Percentiles rank a stretch among this genome's conserved stretches.
Evolutionary conservation across 2,329 filamentous ascomycete species (phyloP).

Genomic region (Alternaria incomplexa): DNA sequence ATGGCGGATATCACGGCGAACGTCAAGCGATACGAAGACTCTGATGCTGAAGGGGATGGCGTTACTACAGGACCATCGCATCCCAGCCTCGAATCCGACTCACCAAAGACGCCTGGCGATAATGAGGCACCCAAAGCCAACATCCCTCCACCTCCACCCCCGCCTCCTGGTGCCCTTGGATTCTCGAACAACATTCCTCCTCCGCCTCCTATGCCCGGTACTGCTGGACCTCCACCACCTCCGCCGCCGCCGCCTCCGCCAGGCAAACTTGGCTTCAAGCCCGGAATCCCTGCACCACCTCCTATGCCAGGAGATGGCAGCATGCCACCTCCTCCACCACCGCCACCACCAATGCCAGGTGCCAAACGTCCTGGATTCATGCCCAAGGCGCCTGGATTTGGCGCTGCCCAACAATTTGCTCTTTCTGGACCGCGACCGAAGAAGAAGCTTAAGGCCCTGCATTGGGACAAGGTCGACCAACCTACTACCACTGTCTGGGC

Average conservation of each 20-base stretch:
- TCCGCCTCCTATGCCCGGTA: slow-evolving; percentile 56
- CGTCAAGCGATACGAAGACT: slow-evolving; percentile 74
- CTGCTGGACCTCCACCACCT: slow-evolving; percentile 56
- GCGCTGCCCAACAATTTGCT: slow-evolving; percentile 65
- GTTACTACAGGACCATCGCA: slow-evolving; percentile 77
- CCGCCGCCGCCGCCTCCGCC: slow-evolving; percentile 57
- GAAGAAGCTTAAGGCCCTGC: slow-evolving; percentile 99
- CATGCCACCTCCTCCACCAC: slow-evolving; percentile 60
- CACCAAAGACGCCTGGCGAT: slow-evolving; percentile 71
- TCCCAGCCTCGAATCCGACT: slow-evolving; percentile 73
- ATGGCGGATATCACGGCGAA: slow-evolving; percentile 76
- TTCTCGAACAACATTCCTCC: slow-evolving; percentile 49
- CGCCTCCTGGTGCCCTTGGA: slow-evolving; percentile 47
- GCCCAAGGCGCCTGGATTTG: slow-evolving; percentile 62
- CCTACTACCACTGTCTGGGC: slow-evolving; percentile 94
- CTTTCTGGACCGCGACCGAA: slow-evolving; percentile 87
- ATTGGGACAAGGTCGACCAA: slow-evolving; percentile 98
- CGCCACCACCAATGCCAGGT: slow-evolving; percentile 66
- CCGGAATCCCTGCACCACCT: slow-evolving; percentile 53
- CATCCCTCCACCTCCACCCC: slow-evolving; percentile 56
- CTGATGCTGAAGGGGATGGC: slow-evolving; percentile 74
- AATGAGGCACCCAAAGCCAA: slow-evolving; percentile 48
- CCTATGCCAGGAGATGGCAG: slow-evolving; percentile 57
- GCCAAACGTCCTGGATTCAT: slow-evolving; percentile 73
- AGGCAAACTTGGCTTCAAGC: slow-evolving; percentile 51